Percentiles rank a stretch among this genome's conserved stretches.
These are phyloP conservation scores for Mycena indigotica DNA, from an alignment of 768 basidiomycete species.

Conservation along the genomic window DNA sequence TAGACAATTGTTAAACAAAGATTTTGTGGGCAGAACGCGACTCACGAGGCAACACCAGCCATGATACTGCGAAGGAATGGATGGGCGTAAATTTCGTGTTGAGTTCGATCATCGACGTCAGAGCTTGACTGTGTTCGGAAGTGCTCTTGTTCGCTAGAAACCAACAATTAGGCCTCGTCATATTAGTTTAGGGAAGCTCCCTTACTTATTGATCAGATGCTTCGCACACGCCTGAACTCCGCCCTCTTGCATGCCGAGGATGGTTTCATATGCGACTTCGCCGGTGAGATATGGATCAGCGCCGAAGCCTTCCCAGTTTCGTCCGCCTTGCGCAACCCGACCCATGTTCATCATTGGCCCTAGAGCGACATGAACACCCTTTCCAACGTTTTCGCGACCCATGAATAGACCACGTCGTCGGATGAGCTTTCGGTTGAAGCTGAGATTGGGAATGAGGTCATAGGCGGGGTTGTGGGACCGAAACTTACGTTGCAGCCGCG, in stretches of 20 bases:
- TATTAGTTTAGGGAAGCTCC: neutral
- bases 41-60: constrained; percentile 60
- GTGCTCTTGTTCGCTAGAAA: constrained; percentile 66
- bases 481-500: constrained; percentile 72
- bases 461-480: neutral
- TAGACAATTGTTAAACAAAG: neutral
- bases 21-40: too few species aligned
- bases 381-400: constrained; percentile 80
- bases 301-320: constrained; percentile 97
- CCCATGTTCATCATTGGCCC: constrained; percentile 89
- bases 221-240: constrained; percentile 90
- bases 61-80: constrained; percentile 72
- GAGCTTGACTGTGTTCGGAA: constrained; percentile 57
- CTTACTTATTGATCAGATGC: constrained; percentile 74
- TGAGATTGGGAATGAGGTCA: constrained; percentile 26
- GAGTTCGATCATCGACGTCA: constrained; percentile 77
- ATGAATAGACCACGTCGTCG: constrained; percentile 76
- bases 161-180: neutral
- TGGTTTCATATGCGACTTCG: constrained; percentile 76
- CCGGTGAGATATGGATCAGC: constrained; percentile 88
- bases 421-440: constrained; percentile 78
- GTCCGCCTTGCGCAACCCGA: constrained; percentile 72
- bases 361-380: constrained; percentile 82
- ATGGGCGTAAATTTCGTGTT: constrained; percentile 74
- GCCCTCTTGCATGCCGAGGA: constrained; percentile 74